phyloP scores from a whole-genome alignment of 176 grass and related monocot species.

The Musa acuminata region DNA sequence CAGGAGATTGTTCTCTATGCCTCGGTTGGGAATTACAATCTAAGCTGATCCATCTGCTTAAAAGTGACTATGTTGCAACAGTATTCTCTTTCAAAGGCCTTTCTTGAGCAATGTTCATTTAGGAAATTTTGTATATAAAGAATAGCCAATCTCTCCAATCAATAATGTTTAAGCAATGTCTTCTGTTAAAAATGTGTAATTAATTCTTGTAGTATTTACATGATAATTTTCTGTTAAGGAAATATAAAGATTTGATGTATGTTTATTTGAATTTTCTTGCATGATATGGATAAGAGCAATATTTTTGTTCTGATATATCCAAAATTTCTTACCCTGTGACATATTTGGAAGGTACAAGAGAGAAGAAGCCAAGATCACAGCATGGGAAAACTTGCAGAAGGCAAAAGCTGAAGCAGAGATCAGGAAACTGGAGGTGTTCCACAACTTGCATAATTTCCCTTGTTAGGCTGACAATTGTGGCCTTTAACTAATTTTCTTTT shows the following conservation, averaged over 20 bases:
- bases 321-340: conserved; percentile 16
- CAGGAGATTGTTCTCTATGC: no score
- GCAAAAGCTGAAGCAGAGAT: conserved; percentile 80
- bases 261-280: no score
- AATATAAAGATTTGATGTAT: no score
- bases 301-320: conserved; percentile 6
- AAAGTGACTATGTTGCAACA: not conserved
- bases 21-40: no score
- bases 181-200: not conserved
- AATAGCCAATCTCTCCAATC: not conserved
- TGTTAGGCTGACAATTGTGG: not conserved
- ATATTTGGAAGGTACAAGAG: conserved; percentile 53
- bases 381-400: conserved; percentile 93
- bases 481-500: not conserved
- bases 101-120: not conserved
- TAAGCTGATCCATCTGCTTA: not conserved
- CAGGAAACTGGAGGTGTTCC: conserved; percentile 63
- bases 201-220: no score
- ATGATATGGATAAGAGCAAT: not conserved
- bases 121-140: not conserved
- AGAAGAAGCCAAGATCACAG: conserved; percentile 74
- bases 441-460: not conserved
- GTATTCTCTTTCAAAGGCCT: not conserved
- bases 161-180: not conserved
- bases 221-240: no score